Evolutionary conservation across 176 grass and related monocot genomes (phyloP).

Genomic region (Luzula sylvatica): DNA sequence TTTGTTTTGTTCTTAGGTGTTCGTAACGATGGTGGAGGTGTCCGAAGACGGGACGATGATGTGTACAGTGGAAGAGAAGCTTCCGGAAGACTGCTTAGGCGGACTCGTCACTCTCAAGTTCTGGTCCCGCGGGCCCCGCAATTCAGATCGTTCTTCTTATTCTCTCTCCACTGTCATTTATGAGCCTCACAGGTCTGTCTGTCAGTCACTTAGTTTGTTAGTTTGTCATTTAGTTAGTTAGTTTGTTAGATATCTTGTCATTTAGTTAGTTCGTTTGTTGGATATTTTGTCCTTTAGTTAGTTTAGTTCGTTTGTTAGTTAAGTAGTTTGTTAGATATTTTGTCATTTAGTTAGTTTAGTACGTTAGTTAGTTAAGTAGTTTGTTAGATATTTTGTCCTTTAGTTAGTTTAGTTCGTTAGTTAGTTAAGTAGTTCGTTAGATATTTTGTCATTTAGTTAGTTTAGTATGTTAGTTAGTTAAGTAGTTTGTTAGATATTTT

Average conservation of each 20-base stretch:
- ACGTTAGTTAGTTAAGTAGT: slow-evolving; percentile 4
- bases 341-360: slow-evolving; percentile 26
- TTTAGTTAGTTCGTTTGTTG: background rate
- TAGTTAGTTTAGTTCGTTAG: slow-evolving; percentile 34
- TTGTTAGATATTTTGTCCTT: background rate
- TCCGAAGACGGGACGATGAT: slow-evolving; percentile 67
- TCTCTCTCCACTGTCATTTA: slow-evolving; percentile 79
- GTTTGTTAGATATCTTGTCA: background rate
- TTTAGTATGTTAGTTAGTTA: slow-evolving; percentile 36
- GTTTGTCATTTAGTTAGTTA: slow-evolving; percentile 2
- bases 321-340: background rate
- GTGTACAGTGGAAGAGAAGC: slow-evolving; percentile 83
- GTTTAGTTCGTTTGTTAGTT: too few relatives aligned
- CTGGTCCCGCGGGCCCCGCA: slow-evolving; percentile 47
- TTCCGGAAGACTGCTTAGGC: slow-evolving; percentile 85
- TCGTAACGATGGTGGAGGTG: slow-evolving; percentile 59
- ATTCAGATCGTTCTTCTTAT: slow-evolving; percentile 49
- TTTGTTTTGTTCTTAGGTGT: slow-evolving; percentile 38
- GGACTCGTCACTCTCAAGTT: slow-evolving; percentile 85
- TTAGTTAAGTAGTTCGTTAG: background rate
- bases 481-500: background rate
- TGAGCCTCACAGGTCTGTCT: slow-evolving; percentile 75
- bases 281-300: background rate
- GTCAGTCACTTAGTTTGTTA: background rate
- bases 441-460: background rate